Conservation (phyloP, 108 stramenopile species). For the Ochromonas danica region DNA sequence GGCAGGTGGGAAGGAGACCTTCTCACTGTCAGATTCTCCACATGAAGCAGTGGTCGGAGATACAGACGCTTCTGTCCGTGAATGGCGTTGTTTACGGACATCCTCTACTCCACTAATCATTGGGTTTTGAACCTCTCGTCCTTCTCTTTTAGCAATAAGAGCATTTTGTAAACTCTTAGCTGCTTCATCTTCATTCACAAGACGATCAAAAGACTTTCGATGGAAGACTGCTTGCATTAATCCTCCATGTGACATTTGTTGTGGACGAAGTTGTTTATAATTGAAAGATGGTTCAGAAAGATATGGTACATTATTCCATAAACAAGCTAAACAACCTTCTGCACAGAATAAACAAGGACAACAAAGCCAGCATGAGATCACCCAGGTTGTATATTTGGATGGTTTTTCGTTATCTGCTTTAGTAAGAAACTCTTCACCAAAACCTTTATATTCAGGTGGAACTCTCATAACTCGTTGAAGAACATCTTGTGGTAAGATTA, state of each 20-base stretch:
- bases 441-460: background rate
- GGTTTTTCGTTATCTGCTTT: background rate
- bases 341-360: constrained; percentile 22
- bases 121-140: too few relatives aligned
- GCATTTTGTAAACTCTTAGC: too few relatives aligned
- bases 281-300: background rate
- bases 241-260: background rate
- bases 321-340: background rate
- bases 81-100: too few relatives aligned
- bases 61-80: too few relatives aligned
- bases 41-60: too few relatives aligned
- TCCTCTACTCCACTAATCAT: too few relatives aligned
- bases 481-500: background rate
- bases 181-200: background rate
- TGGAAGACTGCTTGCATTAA: background rate
- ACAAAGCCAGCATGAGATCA: background rate
- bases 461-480: background rate
- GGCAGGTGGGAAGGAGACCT: too few relatives aligned
- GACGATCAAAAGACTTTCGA: background rate
- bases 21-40: too few relatives aligned
- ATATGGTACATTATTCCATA: background rate
- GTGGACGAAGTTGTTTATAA: constrained; percentile 1
- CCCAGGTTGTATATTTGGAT: background rate
- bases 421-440: background rate
- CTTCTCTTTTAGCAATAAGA: too few relatives aligned